Conservation (phyloP, 805 yeast species). For the Nakazawaea wickerhamii region DNA sequence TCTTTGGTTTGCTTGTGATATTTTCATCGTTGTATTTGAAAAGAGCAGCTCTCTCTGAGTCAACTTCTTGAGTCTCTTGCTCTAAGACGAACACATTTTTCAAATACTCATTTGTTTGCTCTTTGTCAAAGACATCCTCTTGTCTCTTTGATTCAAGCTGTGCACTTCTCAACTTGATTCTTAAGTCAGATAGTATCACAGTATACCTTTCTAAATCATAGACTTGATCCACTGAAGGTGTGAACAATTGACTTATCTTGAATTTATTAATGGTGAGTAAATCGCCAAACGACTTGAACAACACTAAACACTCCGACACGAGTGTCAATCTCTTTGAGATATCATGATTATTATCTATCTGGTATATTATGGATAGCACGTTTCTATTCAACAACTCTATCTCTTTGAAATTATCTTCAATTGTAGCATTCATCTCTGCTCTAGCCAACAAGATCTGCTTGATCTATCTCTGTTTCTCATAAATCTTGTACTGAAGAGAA, state of each 20-base stretch:
- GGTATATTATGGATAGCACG: constrained; percentile 1
- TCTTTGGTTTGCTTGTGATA: constrained; percentile 19
- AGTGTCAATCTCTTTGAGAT: neutral
- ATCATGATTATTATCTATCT: constrained; percentile 5
- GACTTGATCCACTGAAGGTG: neutral
- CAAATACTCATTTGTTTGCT: constrained; percentile 12
- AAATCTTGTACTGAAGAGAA: neutral
- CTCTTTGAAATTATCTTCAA: constrained; percentile 5
- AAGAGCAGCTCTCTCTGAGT: constrained; percentile 16
- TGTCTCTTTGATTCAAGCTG: constrained; percentile 21
- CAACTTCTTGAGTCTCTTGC: constrained; percentile 1
- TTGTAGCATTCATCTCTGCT: neutral
- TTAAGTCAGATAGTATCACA: constrained; percentile 22
- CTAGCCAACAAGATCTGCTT: neutral
- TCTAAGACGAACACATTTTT: constrained; percentile 9
- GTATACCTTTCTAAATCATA: constrained; percentile 7
- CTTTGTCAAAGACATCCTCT: constrained; percentile 13
- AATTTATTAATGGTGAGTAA: constrained; percentile 25
- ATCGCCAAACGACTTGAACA: constrained; percentile 33
- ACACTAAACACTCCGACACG: constrained; percentile 35
- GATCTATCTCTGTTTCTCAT: too few species aligned
- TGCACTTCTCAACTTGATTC: constrained; percentile 22
- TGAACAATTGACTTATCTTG: neutral
- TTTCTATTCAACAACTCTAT: constrained; percentile 1
- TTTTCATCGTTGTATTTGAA: constrained; percentile 24